phyloP scores from a whole-genome alignment of 2,329 filamentous ascomycete genomes.

The Septoria linicola region DNA sequence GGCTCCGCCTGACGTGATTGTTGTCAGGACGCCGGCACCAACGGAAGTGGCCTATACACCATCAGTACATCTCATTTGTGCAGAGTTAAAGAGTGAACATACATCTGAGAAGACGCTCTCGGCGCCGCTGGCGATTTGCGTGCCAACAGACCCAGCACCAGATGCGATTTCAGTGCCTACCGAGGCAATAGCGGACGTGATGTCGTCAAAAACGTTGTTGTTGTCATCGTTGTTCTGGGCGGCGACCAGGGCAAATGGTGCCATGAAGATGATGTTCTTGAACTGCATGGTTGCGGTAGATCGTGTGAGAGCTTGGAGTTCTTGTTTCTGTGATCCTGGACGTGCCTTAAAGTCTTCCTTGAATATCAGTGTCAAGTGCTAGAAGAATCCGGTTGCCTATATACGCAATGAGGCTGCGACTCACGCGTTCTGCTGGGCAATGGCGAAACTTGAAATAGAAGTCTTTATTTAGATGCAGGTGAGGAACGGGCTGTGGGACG shows the following conservation, averaged over 20 bases:
- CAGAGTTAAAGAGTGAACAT: background rate
- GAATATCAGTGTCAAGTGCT: background rate
- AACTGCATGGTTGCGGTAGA: constrained; percentile 26
- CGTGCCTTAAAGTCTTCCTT: background rate
- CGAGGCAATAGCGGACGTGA: constrained; percentile 21
- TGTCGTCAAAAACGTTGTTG: constrained; percentile 16
- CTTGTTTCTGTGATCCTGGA: constrained; percentile 2
- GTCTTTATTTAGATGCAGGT: background rate
- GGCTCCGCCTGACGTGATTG: constrained; percentile 16
- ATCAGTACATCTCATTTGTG: background rate
- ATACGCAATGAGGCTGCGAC: background rate
- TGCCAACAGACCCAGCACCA: constrained; percentile 6
- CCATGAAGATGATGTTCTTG: constrained; percentile 25
- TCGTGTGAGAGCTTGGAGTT: constrained; percentile 5
- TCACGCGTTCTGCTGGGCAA: constrained; percentile 9
- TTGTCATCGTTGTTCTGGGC: constrained; percentile 20
- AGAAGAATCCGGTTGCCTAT: background rate
- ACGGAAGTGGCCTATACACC: constrained; percentile 8
- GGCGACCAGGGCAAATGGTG: constrained; percentile 22
- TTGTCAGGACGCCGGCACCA: constrained; percentile 20
- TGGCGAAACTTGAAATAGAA: constrained; percentile 12
- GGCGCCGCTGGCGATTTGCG: constrained; percentile 18
- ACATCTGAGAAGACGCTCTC: constrained; percentile 10
- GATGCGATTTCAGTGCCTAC: constrained; percentile 15
- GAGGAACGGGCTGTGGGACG: background rate